Conservation (phyloP, 2,329 filamentous ascomycete species). For the Ceratocystis huliohia region DNA sequence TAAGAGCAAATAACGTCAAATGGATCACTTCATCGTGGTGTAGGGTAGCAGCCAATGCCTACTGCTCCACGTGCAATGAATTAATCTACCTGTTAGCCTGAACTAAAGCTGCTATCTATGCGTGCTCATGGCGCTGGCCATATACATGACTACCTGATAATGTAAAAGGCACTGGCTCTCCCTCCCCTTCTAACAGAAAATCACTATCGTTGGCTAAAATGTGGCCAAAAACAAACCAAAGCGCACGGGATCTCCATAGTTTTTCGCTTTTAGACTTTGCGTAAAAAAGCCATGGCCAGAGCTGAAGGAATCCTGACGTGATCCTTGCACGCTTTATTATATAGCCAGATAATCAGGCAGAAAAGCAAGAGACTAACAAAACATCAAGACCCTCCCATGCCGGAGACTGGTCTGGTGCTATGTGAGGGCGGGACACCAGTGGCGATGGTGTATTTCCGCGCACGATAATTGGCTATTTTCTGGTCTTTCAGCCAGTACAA, state of each 20-base stretch:
- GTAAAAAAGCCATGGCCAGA: slow-evolving; percentile 2
- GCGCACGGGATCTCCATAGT: neutral
- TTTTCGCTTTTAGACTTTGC: neutral
- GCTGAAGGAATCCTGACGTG: neutral
- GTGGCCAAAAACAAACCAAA: neutral
- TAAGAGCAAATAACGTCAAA: neutral
- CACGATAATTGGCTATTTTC: neutral
- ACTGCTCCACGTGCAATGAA: too few relatives aligned
- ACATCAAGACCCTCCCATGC: neutral
- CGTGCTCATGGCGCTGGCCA: too few relatives aligned
- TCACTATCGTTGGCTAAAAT: neutral
- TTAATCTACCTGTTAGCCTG: too few relatives aligned
- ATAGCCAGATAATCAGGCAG: neutral
- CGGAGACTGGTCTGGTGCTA: neutral
- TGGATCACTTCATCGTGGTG: too few relatives aligned
- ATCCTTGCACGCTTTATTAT: neutral
- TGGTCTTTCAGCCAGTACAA: neutral
- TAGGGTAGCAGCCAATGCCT: too few relatives aligned
- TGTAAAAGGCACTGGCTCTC: neutral
- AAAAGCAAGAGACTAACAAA: neutral
- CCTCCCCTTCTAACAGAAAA: neutral
- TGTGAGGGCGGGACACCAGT: neutral
- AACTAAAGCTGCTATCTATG: too few relatives aligned
- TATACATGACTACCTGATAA: neutral
- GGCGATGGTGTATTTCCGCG: neutral